Evolutionary conservation across 352 stramenopile species (phyloP).

Genomic region (Thraustotheca clavata): DNA sequence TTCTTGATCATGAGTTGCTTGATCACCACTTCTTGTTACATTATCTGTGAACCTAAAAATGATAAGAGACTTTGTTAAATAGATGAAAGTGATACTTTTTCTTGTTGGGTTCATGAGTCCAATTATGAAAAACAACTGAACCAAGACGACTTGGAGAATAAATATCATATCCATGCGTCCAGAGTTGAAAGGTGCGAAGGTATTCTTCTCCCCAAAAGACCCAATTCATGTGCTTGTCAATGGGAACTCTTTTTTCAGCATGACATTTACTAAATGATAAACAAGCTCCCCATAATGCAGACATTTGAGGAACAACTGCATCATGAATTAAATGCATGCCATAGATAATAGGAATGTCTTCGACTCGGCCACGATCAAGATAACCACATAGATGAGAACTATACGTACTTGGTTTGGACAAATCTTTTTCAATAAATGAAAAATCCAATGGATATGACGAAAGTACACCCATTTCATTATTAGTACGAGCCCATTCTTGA

Average conservation of each 20-base stretch:
- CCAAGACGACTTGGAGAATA: slow-evolving; percentile 55
- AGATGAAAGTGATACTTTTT: too few relatives aligned
- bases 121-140: slow-evolving; percentile 51
- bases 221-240: slow-evolving; percentile 62
- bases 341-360: slow-evolving; percentile 7
- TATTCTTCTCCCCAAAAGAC: slow-evolving; percentile 88
- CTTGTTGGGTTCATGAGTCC: too few relatives aligned
- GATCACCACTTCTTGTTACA: too few relatives aligned
- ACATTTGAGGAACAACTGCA: slow-evolving; percentile 24
- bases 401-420: neutral
- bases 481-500: slow-evolving; percentile 6
- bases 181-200: slow-evolving; percentile 42
- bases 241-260: slow-evolving; percentile 70
- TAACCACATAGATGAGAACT: slow-evolving; percentile 13
- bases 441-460: slow-evolving; percentile 10
- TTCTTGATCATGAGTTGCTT: too few relatives aligned
- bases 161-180: slow-evolving; percentile 83
- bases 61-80: too few relatives aligned
- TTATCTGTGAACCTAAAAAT: too few relatives aligned
- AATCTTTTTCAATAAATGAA: neutral
- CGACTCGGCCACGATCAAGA: neutral
- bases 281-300: slow-evolving; percentile 15
- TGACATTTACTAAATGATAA: slow-evolving; percentile 78
- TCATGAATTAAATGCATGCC: slow-evolving; percentile 12
- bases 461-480: slow-evolving; percentile 19